Base-by-base conservation (phyloP, 495 filamentous ascomycete species). In the Darksidea phi region DNA sequence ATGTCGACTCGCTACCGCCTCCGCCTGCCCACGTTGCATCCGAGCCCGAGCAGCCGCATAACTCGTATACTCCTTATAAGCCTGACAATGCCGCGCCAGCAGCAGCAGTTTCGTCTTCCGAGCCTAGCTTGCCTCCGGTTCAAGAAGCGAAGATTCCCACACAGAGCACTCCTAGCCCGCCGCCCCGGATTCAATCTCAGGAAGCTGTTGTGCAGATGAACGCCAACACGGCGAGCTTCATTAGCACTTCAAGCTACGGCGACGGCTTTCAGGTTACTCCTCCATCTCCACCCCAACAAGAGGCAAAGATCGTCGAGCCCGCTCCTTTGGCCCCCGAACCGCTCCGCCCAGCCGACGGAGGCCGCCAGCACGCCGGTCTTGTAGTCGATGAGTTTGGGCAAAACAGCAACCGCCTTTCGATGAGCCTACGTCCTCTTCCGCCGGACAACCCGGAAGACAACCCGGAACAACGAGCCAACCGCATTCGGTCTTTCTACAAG, bases 401-500 rank as follows among this genome's bases (percentile, higher is more conserved):
- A 48, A 86, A 94, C 67, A 81, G 82, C 50, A 83, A 82, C 45
- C 85, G 92, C 58, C 75, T 95, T 59, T 96, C 91, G 11, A 87
- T 97, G 70, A 91, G 92, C 24, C 82, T 95, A 68, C 87, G 95
- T n/a, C 94, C 94, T 45, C 81, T 98, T 34, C 94, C 94, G 3
- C 90, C 91, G 51, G 88, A 92, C 67, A 87, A 89, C 34, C 89
- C 91, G n/a, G 73, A 79, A 26, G 88, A 91, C 64, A 89, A 95
- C 70, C 89, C 94, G 1, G 94, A 97, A 75, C 84, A 93, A 74
- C 84, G 94, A 71, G 94, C 94, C 61, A 97, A 96, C 76, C 84
- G 95, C 21, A 97, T 98, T 64, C 84, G 94, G 66, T 97, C 95
- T 23, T 98, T 98, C 77, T 98, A 98, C 77, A 96, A 96, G 73